phyloP scores from a whole-genome alignment of 2,329 filamentous ascomycete genomes.

The Fusarium subtropicale region DNA sequence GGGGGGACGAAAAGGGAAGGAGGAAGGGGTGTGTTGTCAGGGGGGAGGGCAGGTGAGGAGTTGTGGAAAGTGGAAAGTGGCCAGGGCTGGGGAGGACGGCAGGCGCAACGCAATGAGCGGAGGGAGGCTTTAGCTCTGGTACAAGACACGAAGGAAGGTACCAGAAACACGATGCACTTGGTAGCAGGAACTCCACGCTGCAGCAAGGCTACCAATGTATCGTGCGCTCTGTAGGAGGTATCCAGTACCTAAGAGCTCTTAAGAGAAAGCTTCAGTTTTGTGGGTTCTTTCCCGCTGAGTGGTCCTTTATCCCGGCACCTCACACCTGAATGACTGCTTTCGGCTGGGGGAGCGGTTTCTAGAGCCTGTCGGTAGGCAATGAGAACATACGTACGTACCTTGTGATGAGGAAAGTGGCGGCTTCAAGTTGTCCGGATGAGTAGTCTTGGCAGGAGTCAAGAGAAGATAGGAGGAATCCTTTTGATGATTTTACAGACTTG shows the following conservation, averaged over 20 bases:
- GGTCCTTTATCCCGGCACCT: conserved; percentile 27
- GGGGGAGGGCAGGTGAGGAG: conserved; percentile 43
- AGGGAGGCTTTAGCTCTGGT: conserved; percentile 24
- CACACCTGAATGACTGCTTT: conserved; percentile 24
- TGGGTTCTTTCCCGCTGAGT: conserved; percentile 35
- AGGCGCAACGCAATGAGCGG: conserved; percentile 35
- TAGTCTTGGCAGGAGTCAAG: conserved; percentile 13
- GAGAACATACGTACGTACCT: conserved; percentile 27
- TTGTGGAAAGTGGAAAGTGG: conserved; percentile 46
- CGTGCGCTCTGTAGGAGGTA: conserved; percentile 15
- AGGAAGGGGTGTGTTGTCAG: conserved; percentile 44
- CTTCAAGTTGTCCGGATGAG: conserved; percentile 11
- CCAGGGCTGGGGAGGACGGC: conserved; percentile 44
- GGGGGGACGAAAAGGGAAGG: too few relatives aligned
- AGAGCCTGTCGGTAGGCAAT: conserved; percentile 13
- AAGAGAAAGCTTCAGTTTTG: conserved; percentile 32
- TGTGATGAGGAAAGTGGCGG: conserved; percentile 21
- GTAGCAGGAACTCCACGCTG: conserved; percentile 9
- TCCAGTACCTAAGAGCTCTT: conserved; percentile 27
- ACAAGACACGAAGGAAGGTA: conserved; percentile 39
- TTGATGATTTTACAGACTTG: conserved; percentile 8
- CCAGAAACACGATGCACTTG: conserved; percentile 14
- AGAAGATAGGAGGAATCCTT: neutral
- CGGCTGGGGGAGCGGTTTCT: conserved; percentile 26
- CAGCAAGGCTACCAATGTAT: conserved; percentile 15